These are phyloP conservation scores for Pestalotiopsis sp. DNA, from an alignment of 2,329 filamentous ascomycete species.

Conservation along the genomic window DNA sequence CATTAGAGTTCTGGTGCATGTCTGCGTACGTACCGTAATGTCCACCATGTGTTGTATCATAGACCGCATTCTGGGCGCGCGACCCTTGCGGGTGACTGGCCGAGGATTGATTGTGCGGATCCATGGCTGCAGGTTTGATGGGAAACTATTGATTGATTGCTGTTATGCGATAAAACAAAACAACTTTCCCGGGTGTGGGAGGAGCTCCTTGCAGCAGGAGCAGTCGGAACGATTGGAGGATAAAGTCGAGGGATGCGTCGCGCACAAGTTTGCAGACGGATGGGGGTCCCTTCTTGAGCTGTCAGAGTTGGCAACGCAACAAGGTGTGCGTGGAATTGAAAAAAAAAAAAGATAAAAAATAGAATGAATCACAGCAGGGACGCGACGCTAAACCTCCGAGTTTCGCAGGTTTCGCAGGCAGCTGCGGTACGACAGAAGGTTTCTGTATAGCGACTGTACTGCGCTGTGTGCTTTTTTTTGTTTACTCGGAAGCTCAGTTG, in stretches of 20 bases:
- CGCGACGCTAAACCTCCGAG: background rate
- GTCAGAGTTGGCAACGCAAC: background rate
- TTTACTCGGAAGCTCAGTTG: conserved; percentile 19
- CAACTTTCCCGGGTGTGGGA: background rate
- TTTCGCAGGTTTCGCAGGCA: background rate
- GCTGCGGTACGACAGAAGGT: background rate
- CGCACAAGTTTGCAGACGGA: background rate
- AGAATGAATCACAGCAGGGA: background rate
- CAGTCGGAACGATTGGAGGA: background rate
- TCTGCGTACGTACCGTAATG: conserved; percentile 67
- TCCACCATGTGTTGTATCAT: conserved; percentile 73
- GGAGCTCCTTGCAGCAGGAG: background rate
- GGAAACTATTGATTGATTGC: background rate
- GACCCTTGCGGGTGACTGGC: conserved; percentile 58
- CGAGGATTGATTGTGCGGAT: conserved; percentile 53
- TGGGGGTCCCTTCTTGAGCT: background rate
- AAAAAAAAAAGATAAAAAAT: background rate
- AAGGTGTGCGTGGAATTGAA: background rate
- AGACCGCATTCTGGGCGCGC: conserved; percentile 43
- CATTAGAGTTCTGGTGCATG: conserved; percentile 8
- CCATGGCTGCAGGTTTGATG: conserved; percentile 44
- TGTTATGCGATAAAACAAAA: background rate
- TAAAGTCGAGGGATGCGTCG: background rate
- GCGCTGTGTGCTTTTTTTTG: conserved; percentile 17
- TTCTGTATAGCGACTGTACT: background rate